Percentiles rank a stretch among this genome's conserved stretches.
Conservation (phyloP, 208 protist species). For the Plasmodiophora brassicae region DNA sequence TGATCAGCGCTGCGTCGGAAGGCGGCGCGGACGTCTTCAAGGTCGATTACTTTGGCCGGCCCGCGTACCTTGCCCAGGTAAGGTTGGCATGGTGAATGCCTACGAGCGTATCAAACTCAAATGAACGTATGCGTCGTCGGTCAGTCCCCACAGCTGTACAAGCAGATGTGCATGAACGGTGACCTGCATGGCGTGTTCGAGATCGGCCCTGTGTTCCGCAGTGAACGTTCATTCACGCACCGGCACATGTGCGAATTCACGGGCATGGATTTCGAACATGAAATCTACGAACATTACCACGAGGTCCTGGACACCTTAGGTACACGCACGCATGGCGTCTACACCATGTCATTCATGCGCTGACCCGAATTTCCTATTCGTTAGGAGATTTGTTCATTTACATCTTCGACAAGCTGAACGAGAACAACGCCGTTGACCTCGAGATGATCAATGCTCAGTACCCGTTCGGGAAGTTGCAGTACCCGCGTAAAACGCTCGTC, state of each 20-base stretch:
- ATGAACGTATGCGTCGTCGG: constrained; percentile 74
- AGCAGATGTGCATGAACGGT: constrained; percentile 96
- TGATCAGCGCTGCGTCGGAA: constrained; percentile 91
- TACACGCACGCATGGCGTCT: neutral
- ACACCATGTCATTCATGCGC: constrained; percentile 73
- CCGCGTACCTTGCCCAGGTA: constrained; percentile 43
- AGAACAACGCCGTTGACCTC: constrained; percentile 71
- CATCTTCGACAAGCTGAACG: constrained; percentile 85
- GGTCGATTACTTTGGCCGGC: constrained; percentile 71
- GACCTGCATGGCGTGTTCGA: constrained; percentile 78
- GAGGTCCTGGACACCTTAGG: constrained; percentile 62
- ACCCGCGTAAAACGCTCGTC: constrained; percentile 72
- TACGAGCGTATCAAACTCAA: neutral
- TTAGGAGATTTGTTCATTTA: constrained; percentile 88
- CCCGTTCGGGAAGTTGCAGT: constrained; percentile 74
- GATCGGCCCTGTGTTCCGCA: constrained; percentile 93
- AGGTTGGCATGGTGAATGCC: neutral
- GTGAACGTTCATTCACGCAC: constrained; percentile 98
- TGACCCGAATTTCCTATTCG: too few species aligned
- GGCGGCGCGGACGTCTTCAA: constrained; percentile 81
- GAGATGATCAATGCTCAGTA: constrained; percentile 78
- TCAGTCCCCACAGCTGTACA: constrained; percentile 99
- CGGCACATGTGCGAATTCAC: constrained; percentile 99
- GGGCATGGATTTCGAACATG: constrained; percentile 99
- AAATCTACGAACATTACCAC: constrained; percentile 97